These are phyloP conservation scores for Chrysoporthe puriensis DNA, from an alignment of 2,329 filamentous ascomycete genomes.

Conservation along the genomic window DNA sequence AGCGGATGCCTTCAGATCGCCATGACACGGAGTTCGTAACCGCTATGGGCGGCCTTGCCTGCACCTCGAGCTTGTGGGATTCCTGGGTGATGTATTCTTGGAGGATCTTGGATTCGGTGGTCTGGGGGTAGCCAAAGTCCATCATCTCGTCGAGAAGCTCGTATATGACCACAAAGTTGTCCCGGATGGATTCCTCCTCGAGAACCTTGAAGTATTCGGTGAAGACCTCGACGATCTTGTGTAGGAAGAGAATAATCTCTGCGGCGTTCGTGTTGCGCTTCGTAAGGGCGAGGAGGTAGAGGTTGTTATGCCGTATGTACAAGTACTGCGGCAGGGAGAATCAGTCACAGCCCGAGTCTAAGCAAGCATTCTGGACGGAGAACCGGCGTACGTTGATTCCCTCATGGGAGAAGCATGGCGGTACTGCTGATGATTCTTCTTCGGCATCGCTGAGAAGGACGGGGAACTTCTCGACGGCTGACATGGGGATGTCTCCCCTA, in stretches of 20 bases:
- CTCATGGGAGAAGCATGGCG: slow-evolving; percentile 97
- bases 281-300: slow-evolving; percentile 95
- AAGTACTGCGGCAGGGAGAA: slow-evolving; percentile 70
- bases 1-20: slow-evolving; percentile 96
- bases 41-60: slow-evolving; percentile 93
- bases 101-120: slow-evolving; percentile 96
- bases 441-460: slow-evolving; percentile 95
- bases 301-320: slow-evolving; percentile 98
- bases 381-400: slow-evolving; percentile 79
- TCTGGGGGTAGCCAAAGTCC: slow-evolving; percentile 99
- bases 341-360: slow-evolving; percentile 14
- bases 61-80: slow-evolving; percentile 96
- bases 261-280: slow-evolving; percentile 99
- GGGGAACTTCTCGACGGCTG: slow-evolving; percentile 96
- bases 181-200: slow-evolving; percentile 96
- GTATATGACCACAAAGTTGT: slow-evolving; percentile 99
- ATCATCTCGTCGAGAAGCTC: slow-evolving; percentile 99
- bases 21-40: slow-evolving; percentile 98
- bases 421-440: slow-evolving; percentile 97
- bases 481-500: slow-evolving; percentile 98
- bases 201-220: slow-evolving; percentile 99
- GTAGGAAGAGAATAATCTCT: slow-evolving; percentile 96
- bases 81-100: slow-evolving; percentile 99
- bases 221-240: slow-evolving; percentile 98
- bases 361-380: slow-evolving; percentile 2